Conservation (phyloP, 305 asterid species). For the Fraxinus dipetala region DNA sequence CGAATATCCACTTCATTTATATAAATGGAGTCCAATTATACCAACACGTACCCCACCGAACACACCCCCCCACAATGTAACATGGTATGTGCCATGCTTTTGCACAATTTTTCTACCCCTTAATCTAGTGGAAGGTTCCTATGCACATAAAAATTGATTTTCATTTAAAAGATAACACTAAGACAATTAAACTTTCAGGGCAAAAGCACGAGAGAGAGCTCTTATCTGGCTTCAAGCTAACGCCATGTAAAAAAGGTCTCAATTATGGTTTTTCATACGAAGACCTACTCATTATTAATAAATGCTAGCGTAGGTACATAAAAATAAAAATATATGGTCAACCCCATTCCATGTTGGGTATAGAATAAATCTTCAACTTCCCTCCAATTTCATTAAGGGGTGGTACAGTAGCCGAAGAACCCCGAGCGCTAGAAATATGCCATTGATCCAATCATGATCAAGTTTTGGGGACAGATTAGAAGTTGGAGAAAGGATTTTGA, state of each 20-base stretch:
- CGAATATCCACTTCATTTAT: constrained; percentile 29
- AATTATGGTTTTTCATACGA: background rate
- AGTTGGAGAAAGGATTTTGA: constrained; percentile 71
- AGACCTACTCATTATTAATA: background rate
- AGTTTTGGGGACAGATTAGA: constrained; percentile 32
- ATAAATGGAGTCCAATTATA: constrained; percentile 2
- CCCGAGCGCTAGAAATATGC: constrained; percentile 16
- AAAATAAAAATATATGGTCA: background rate
- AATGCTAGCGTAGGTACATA: background rate
- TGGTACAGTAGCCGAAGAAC: constrained; percentile 9
- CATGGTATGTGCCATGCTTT: background rate
- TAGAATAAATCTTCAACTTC: background rate
- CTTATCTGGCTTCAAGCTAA: constrained; percentile 27
- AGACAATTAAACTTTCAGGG: background rate
- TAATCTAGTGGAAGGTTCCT: background rate
- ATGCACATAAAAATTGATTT: constrained; percentile 40
- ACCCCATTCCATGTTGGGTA: background rate
- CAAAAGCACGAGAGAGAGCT: constrained; percentile 23
- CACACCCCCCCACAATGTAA: background rate
- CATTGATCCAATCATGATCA: constrained; percentile 17
- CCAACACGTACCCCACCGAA: background rate
- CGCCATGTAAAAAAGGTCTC: background rate
- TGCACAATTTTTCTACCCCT: background rate
- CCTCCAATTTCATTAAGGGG: background rate
- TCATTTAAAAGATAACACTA: constrained; percentile 41